A percentile compares a stretch with the other conserved stretches of the same genome.
These are phyloP conservation scores for Candida sp. DNA, from an alignment of 1,139 yeast species.

Conservation along the genomic window DNA sequence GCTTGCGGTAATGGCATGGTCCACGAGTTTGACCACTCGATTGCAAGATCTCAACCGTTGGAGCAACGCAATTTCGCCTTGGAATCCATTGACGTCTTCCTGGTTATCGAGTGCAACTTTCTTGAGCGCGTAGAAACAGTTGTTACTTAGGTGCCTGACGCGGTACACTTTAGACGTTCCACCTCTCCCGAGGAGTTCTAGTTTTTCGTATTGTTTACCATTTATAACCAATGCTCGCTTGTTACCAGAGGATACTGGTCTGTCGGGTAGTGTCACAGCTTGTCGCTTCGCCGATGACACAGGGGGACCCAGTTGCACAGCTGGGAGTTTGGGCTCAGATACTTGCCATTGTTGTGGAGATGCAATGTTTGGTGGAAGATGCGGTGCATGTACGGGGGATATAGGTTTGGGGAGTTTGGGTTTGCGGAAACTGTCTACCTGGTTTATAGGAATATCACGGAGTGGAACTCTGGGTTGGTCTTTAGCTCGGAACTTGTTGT, in stretches of 20 bases:
- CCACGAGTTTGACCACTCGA: slow-evolving; percentile 81
- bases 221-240: slow-evolving; percentile 47
- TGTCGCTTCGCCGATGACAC: slow-evolving; percentile 1
- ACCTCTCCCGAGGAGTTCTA: slow-evolving; percentile 87
- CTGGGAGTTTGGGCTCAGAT: slow-evolving; percentile 1
- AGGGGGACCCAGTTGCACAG: slow-evolving; percentile 7
- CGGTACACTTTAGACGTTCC: slow-evolving; percentile 94
- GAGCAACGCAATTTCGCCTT: slow-evolving; percentile 87
- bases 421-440: slow-evolving; percentile 18
- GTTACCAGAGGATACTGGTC: slow-evolving; percentile 18
- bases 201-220: slow-evolving; percentile 68
- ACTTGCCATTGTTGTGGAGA: slow-evolving; percentile 2
- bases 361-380: slow-evolving; percentile 5
- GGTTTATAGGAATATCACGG: slow-evolving; percentile 14
- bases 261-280: slow-evolving; percentile 12
- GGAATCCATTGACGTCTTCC: slow-evolving; percentile 79
- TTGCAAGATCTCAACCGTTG: slow-evolving; percentile 61
- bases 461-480: slow-evolving; percentile 19
- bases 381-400: slow-evolving; percentile 4
- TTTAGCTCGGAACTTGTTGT: slow-evolving; percentile 17
- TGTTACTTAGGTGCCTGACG: slow-evolving; percentile 58
- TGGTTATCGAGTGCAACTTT: slow-evolving; percentile 82
- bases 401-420: slow-evolving; percentile 17
- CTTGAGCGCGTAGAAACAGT: slow-evolving; percentile 77
- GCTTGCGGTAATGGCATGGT: slow-evolving; percentile 69